Evolutionary conservation across 257 asterid species (phyloP), one percentile per base, ranked within the genome.

Genomic region (Ballota nigra): DNA sequence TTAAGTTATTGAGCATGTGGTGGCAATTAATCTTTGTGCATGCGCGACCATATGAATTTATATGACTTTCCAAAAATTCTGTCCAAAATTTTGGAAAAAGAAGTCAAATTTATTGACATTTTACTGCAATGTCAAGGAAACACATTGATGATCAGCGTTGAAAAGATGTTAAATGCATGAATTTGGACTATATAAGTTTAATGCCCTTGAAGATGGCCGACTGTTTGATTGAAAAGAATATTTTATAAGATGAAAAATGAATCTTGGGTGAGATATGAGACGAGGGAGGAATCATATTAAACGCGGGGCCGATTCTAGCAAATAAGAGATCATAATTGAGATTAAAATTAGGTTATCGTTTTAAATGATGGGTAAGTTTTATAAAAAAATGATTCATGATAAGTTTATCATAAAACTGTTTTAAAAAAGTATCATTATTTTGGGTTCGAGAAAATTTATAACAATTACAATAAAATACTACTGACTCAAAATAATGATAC

Each of bases 51-150:
- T 41, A 58, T 66, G 31, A 66, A 15, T 66, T 34, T 68, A 15
- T 75, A 34, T 62, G 65, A 52, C 49, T 63, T 40, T 16, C 18
- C 6, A 9, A n/a, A 47, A 31, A 59, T 53, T 15, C 29, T 13
- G 16, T 36, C 63, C 34, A 13, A 12, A 15, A 9, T 26, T 6
- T 24, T 1, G 4, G 1, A n/a, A 77, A 58, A 77, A 58, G 57
- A 71, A 62, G 77, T 58, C 66, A 40, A 13, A 60, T 60, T 63
- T 34, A 56, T 43, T 55, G 72, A 69, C 55, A 70, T 29, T 75
- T 13, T 61, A 19, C 60, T 24, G 11, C 28, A 11, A 8, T 19
- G 33, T 75, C 11, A 38, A 23, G 74, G 8, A 19, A 53, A 51
- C 75, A 75, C 8, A 52, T 36, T 60, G 64, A 68, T 58, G 33